Conservation (phyloP, 768 basidiomycete genomes). For the Mycena alexandri region DNA sequence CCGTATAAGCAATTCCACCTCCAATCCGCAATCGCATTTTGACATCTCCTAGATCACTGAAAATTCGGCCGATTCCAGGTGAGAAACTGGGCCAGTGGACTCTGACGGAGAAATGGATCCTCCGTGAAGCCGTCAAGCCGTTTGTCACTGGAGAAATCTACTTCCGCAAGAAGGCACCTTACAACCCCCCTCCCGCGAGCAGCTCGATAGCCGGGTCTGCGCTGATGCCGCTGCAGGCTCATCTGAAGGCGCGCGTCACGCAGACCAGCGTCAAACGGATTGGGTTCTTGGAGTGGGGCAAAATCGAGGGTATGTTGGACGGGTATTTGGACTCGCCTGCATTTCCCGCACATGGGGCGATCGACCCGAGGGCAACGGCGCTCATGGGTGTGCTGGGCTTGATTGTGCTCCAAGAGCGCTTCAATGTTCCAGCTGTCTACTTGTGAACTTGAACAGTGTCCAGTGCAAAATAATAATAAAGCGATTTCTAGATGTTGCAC, state of each 20-base stretch:
- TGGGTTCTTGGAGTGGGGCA: conserved; percentile 31
- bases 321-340: conserved; percentile 21
- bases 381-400: conserved; percentile 25
- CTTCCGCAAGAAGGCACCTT: conserved; percentile 24
- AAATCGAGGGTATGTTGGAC: conserved; percentile 9
- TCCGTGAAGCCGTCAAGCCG: conserved; percentile 27
- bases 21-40: not conserved
- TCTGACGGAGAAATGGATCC: conserved; percentile 3
- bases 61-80: not conserved
- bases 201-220: too few relatives aligned
- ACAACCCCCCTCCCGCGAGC: conserved; percentile 26
- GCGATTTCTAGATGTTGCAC: too few relatives aligned
- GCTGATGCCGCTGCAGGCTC: conserved; percentile 21
- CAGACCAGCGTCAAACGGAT: conserved; percentile 22
- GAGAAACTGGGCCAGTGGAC: not conserved
- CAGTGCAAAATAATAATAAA: too few relatives aligned
- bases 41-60: conserved; percentile 18
- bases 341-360: conserved; percentile 9
- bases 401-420: conserved; percentile 32
- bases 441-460: not conserved
- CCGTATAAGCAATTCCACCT: conserved; percentile 14
- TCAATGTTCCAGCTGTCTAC: conserved; percentile 14
- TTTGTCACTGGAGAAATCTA: conserved; percentile 33
- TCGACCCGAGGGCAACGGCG: conserved; percentile 17
- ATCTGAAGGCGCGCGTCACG: conserved; percentile 29